Conservation (phyloP, 768 basidiomycete genomes). For the Podaxis pistillaris region DNA sequence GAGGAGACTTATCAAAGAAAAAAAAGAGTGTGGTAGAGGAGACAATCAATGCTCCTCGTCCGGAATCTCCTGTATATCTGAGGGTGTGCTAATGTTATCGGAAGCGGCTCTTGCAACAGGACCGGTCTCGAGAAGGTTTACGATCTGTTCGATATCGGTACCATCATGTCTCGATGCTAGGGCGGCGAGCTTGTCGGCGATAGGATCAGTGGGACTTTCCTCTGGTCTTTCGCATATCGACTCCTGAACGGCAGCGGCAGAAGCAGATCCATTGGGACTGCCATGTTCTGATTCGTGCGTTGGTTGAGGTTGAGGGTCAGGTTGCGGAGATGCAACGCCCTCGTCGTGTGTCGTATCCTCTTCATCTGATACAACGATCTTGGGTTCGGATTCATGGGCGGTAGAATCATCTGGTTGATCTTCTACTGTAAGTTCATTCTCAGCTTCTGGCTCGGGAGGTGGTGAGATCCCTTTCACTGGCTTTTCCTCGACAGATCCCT, state of each 20-base stretch:
- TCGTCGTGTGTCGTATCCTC: neutral
- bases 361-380: conserved; percentile 5
- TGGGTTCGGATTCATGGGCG: neutral
- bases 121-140: conserved; percentile 59
- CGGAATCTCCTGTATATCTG: conserved; percentile 53
- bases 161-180: conserved; percentile 19
- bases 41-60: conserved; percentile 32
- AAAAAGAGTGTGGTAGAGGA: conserved; percentile 10
- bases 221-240: conserved; percentile 7
- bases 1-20: neutral
- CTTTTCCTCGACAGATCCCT: neutral
- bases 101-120: conserved; percentile 37
- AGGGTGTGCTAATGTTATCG: conserved; percentile 49
- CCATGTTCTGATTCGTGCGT: conserved; percentile 5
- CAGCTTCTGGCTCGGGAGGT: conserved; percentile 1
- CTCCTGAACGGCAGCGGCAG: conserved; percentile 2
- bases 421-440: conserved; percentile 1
- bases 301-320: conserved; percentile 7
- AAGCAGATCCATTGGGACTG: conserved; percentile 6
- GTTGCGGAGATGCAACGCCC: neutral
- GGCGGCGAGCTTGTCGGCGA: conserved; percentile 1
- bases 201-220: conserved; percentile 7
- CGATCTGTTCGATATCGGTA: conserved; percentile 60
- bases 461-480: neutral
- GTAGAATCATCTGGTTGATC: neutral